phyloP scores from a whole-genome alignment of 106 monocot species.

The Vanilla planifolia region DNA sequence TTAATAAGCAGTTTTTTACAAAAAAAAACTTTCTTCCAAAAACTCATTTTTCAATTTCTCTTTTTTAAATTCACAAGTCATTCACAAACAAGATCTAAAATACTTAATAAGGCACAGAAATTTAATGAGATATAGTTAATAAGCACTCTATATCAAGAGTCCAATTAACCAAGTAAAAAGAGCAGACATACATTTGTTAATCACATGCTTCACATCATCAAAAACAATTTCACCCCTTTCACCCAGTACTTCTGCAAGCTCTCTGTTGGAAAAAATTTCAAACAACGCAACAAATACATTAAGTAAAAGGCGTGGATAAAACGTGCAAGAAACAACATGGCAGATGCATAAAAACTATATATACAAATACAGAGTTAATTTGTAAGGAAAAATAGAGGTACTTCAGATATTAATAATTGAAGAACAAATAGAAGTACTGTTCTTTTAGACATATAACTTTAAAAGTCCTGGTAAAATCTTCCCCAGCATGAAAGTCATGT shows the following conservation, averaged over 20 bases:
- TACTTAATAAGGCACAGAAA: too few relatives aligned
- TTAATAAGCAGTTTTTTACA: too few relatives aligned
- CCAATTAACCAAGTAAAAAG: background rate
- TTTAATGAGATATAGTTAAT: too few relatives aligned
- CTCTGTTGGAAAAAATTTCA: conserved; percentile 50
- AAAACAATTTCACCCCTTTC: conserved; percentile 79
- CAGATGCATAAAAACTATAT: background rate
- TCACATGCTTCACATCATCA: conserved; percentile 64
- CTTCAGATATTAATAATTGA: background rate
- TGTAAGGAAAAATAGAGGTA: background rate
- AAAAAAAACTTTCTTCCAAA: too few relatives aligned
- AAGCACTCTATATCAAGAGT: background rate
- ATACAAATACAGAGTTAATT: background rate
- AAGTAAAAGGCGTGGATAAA: background rate
- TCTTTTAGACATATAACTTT: background rate
- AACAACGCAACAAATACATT: too few relatives aligned
- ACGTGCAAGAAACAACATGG: background rate
- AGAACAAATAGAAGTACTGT: background rate
- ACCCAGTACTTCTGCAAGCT: conserved; percentile 74
- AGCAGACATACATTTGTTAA: conserved; percentile 57
- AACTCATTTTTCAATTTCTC: too few relatives aligned
- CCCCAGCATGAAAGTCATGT: background rate
- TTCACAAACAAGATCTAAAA: too few relatives aligned
- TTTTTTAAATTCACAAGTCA: too few relatives aligned
- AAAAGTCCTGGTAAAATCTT: conserved; percentile 1